Base-by-base conservation (phyloP, 2,329 filamentous ascomycete species). In the Davidsoniella virescens region DNA sequence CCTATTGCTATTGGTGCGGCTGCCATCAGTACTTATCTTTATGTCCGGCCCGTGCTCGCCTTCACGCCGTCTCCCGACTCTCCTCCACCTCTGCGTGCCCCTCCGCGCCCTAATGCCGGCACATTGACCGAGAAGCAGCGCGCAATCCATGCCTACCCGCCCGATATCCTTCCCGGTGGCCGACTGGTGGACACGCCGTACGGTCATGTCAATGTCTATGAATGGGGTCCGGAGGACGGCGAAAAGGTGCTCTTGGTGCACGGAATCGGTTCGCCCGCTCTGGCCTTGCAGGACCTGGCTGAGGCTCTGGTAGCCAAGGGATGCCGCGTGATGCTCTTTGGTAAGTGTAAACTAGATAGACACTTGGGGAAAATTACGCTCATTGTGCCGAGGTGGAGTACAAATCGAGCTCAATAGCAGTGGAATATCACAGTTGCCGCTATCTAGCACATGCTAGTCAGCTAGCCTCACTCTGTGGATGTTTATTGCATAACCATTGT, bases 281-380 rank as follows among this genome's bases (percentile, higher is more conserved):
- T 88, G 44, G 73, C 83, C 0, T 65, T 90, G 16, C 78, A 77
- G 2, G 71, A 75, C 40, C 61, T 92, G 36, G 82, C 82, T 12
- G 69, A 77, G 59, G 73, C 71, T 48, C 69, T 93, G 47, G 83
- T 75, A 1, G 65, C 67, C 5, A 70, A 69, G 51, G 83, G 84
- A 1, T 87, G 75, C 61, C 71, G 86, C 54, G 85, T 94, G 2
- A 81, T 93, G 74, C 65, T 90, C 1, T 87, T 90, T 59, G 80
- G 77, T 75, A 65, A 64, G 72, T 69, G 57, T 33, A 36, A 4
- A 10, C 18, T 20, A 17, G 23, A 36, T n/a, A 48, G 9, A 10
- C 20, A 49, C 12, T 12, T 9, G 12, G 29, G 12, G 12, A 33
- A 33, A 33, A 33, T 12, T 33, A 9, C 12, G 12, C 4, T 6